Evolutionary conservation across 176 grass and related monocot species (phyloP).

Genomic region (Chloris gayana): DNA sequence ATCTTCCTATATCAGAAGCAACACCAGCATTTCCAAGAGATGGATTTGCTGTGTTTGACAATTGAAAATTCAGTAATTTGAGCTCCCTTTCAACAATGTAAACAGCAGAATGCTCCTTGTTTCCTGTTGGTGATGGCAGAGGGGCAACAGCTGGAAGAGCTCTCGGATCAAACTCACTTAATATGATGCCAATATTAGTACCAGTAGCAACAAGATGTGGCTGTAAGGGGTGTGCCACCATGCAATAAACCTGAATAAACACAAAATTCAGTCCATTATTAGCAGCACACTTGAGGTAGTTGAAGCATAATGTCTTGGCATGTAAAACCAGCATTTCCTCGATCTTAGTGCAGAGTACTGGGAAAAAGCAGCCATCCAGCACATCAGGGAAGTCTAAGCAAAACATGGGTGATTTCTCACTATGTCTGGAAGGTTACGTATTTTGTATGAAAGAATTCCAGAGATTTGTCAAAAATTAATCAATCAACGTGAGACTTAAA

Average conservation of each 20-base stretch:
- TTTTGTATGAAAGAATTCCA: neutral
- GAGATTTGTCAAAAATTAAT: neutral
- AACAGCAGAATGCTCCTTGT: constrained; percentile 89
- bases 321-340: constrained; percentile 19
- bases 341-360: constrained; percentile 8
- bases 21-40: constrained; percentile 61
- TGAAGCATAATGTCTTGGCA: constrained; percentile 12
- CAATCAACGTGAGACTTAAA: neutral
- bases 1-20: constrained; percentile 64
- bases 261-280: constrained; percentile 30
- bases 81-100: constrained; percentile 99
- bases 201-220: constrained; percentile 99
- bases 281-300: constrained; percentile 38
- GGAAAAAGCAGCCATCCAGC: neutral
- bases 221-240: constrained; percentile 96
- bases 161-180: constrained; percentile 95
- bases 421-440: neutral
- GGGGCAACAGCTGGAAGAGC: constrained; percentile 88
- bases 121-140: constrained; percentile 69
- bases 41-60: constrained; percentile 83
- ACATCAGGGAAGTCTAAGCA: neutral
- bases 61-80: constrained; percentile 89
- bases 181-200: constrained; percentile 96
- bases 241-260: constrained; percentile 85
- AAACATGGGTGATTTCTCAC: neutral